Percentiles rank a stretch among this genome's conserved stretches.
These are phyloP conservation scores for Globisporangium nunn DNA, from an alignment of 352 stramenopile species.

Conservation along the genomic window DNA sequence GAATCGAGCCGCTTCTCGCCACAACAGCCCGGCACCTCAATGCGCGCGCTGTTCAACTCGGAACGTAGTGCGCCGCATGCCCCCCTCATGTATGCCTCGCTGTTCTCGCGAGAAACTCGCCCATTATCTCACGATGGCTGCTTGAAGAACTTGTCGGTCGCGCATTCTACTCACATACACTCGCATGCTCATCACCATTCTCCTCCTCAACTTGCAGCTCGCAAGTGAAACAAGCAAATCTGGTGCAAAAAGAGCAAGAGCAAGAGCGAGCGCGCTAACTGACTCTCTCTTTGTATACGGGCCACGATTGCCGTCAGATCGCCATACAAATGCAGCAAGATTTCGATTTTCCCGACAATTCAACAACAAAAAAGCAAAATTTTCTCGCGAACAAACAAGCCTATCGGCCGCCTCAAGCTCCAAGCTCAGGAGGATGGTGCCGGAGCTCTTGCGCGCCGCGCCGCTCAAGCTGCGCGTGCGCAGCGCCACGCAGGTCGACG, in stretches of 20 bases:
- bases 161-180: no score
- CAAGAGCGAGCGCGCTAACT: not conserved
- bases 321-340: not conserved
- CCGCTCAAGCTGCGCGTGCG: constrained; percentile 57
- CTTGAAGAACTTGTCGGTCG: no score
- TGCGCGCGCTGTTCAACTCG: no score
- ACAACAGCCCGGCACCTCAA: no score
- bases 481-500: constrained; percentile 47
- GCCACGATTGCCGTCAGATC: not conserved
- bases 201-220: no score
- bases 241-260: no score
- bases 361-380: not conserved
- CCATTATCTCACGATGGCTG: no score
- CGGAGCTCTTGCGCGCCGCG: constrained; percentile 16
- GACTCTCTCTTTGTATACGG: not conserved
- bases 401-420: not conserved
- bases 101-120: no score
- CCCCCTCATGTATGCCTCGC: no score
- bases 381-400: not conserved
- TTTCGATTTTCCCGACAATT: not conserved
- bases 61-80: no score
- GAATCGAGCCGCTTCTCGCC: no score
- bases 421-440: constrained; percentile 8
- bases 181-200: no score
- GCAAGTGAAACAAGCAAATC: not conserved